A percentile compares a stretch with the other conserved stretches of the same genome.
Conservation (phyloP, 495 filamentous ascomycete species). For the Trichoderma erinaceum region DNA sequence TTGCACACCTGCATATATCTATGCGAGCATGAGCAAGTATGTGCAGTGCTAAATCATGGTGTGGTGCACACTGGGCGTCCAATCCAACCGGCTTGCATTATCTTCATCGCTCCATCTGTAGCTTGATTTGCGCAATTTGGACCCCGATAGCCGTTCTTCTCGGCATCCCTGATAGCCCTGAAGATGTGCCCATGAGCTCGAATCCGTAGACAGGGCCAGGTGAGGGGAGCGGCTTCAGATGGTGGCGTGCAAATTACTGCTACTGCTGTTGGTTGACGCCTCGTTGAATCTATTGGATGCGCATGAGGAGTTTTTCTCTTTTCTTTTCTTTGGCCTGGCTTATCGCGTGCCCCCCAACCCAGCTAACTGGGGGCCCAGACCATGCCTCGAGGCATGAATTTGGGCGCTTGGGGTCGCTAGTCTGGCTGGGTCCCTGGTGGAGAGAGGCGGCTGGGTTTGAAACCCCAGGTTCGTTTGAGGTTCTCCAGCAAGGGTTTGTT, state of each 20-base stretch:
- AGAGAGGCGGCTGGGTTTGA: neutral
- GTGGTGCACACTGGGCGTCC: neutral
- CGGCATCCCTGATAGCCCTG: neutral
- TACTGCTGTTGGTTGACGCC: conserved; percentile 7
- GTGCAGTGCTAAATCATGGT: neutral
- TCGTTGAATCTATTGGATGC: neutral
- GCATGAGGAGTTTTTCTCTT: neutral
- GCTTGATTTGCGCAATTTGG: conserved; percentile 6
- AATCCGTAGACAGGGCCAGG: neutral
- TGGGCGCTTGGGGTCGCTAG: conserved; percentile 3
- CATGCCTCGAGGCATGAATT: neutral
- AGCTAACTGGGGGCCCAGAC: conserved; percentile 1
- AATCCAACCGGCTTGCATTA: conserved; percentile 5
- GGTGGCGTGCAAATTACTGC: neutral
- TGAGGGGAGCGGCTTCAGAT: neutral
- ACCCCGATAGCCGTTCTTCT: neutral
- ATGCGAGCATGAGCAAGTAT: neutral
- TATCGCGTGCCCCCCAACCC: conserved; percentile 11
- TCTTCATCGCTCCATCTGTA: conserved; percentile 1
- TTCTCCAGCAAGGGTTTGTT: conserved; percentile 7
- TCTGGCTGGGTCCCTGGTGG: conserved; percentile 5
- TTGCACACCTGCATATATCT: neutral
- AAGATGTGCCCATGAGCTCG: neutral
- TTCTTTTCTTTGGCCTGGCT: neutral
- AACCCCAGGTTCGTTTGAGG: conserved; percentile 12